Base-by-base conservation (phyloP, 2,329 filamentous ascomycete species). In the Talaromyces funiculosus region DNA sequence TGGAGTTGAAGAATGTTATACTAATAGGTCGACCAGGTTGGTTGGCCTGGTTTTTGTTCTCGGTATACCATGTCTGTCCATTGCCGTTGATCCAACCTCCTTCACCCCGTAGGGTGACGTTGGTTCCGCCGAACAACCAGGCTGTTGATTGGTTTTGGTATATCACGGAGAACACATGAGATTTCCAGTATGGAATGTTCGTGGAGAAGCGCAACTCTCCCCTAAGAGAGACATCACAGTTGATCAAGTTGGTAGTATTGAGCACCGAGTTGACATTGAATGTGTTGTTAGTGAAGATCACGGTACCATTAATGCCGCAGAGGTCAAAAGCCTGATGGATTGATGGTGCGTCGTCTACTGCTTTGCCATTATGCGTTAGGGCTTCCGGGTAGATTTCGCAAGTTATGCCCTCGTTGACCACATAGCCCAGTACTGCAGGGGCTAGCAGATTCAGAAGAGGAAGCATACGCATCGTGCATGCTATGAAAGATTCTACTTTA, bases 31-130 rank as follows among this genome's bases (percentile, higher is more conserved):
- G 75, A 12, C 77, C 70, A 2, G 78, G 73, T 60, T 80, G 74
- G 62, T 84, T 84, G 33, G 74, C 77, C 10, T 66, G 66, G 14
- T 75, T 73, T 29, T 72, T 68, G 53, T 77, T 76, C 68, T 78
- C 81, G 62, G 82, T 76, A 65, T 86, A 86, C 84, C 84, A 86
- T 2, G 78, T 76, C 65, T 85, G 80, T 1, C 61, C 61, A 65
- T 86, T 86, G 9, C 84, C 84, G 66, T 86, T 77, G 14, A 86
- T 71, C 2, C 80, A 84, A 4, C 84, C 84, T 12, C 80, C 80
- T 64, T 80, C 71, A 9, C 82, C 83, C 35, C 80, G 72, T 62
- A 81, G 77, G 9, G 72, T 68, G 24, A 87, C 72, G 33, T 79
- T 77, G 12, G 80, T 71, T 4, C 84, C 84, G 16, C 83, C 82